Conservation (phyloP, 306 rosid genomes). For the Prunus mume region DNA sequence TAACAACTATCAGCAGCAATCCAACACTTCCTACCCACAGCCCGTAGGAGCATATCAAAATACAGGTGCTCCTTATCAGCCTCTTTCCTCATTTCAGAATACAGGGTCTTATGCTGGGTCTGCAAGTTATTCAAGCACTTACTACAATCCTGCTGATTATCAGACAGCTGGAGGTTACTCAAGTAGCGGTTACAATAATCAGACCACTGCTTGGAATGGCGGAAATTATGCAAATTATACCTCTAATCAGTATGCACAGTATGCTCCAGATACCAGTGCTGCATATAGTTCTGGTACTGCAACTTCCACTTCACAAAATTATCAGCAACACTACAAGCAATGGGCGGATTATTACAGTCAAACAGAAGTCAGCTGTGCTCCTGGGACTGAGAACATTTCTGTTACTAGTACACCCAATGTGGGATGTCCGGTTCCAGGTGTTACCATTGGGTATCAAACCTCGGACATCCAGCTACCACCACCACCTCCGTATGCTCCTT, state of each 20-base stretch:
- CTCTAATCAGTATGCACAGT: constrained; percentile 71
- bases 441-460: constrained; percentile 50
- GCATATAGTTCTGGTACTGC: constrained; percentile 65
- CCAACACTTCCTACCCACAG: constrained; percentile 85
- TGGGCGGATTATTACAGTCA: constrained; percentile 94
- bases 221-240: constrained; percentile 70
- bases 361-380: constrained; percentile 97
- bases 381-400: constrained; percentile 91
- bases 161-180: constrained; percentile 96
- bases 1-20: constrained; percentile 85
- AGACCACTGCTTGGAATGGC: constrained; percentile 70
- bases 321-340: constrained; percentile 80
- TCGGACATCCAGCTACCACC: constrained; percentile 53
- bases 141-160: constrained; percentile 99
- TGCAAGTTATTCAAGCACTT: constrained; percentile 99
- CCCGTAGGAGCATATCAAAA: constrained; percentile 98
- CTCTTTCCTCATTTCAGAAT: constrained; percentile 99
- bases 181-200: constrained; percentile 74
- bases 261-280: constrained; percentile 58
- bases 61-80: constrained; percentile 99
- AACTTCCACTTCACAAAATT: constrained; percentile 53
- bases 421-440: constrained; percentile 60
- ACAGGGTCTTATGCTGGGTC: constrained; percentile 99
- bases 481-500: constrained; percentile 52
- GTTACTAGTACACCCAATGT: constrained; percentile 54